Base-by-base conservation (phyloP, 2,329 filamentous ascomycete genomes). In the Ophiostoma himal-ulmi region DNA sequence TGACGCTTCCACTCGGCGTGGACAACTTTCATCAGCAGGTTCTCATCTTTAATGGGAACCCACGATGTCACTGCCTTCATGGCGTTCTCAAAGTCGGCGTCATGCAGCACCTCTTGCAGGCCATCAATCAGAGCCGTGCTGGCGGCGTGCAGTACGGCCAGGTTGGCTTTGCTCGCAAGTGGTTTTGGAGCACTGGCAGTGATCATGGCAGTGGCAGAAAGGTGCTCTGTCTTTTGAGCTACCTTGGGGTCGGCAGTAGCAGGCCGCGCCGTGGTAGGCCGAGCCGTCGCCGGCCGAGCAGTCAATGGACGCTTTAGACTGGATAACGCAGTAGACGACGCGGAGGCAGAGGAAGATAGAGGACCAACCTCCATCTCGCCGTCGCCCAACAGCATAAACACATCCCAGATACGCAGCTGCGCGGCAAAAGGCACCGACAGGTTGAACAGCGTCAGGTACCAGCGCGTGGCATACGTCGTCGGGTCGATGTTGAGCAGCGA, bases 381-480 rank as follows among this genome's bases (percentile, higher is more conserved):
- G 13, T 94, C 92, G 66, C 94, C 95, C 14, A 98, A 86, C 17
- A 99, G 87, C 86, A 99, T 93, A 80, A 98, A 98, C 1, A 97
- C 91, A 77, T 99, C 95, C 95, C 95, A 99, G 20, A 99, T 91
- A 67, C 95, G 91, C 48, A 99, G 88, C 79, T 98, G 95, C 3
- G 94, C 94, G 0, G 92, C 86, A 76, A 98, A 99, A 0, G 95
- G 95, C 68, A 99, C 92, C 20, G 93, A 96, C 77, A 98, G 91
- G 80, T 98, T 98, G 85, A 99, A 99, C 10, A 99, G 84, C 1
- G 95, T 99, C 68, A 99, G 84, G 78, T 99, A 99, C 95, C 95
- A 99, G 69, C 94, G 86, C 4, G 94, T 98, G 41, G 94, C 95
- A 77, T 97, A 99, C n/a, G 94, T 90, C 1, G 93, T 97, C 22